Evolutionary conservation across 1,284 basidiomycete genomes (phyloP), one percentile per base, ranked within the genome.

Genomic region (Boletus semigastroideus): DNA sequence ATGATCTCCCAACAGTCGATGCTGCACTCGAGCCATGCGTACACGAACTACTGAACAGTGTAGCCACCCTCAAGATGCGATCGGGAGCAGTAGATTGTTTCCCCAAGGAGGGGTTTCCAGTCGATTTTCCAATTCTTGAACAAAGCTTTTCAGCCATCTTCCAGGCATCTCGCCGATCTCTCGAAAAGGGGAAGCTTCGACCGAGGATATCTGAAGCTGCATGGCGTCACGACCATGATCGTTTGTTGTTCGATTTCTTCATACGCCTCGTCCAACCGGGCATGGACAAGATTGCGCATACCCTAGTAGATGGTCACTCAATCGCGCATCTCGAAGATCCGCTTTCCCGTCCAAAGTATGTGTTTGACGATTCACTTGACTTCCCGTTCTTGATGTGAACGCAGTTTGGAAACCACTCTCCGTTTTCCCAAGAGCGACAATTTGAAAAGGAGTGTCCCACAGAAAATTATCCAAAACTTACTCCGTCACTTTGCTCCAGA

Each of bases 191-290:
- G 31, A 13, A 17, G 16, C 20, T 47, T 31, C n/a, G 1, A 6
- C 33, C 30, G 33, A n/a, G n/a, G 9, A 9, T 36, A 3, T 39
- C 17, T 5, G 54, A 55, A 42, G 33, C 11, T 1, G 42, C 48
- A 13, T 55, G 48, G 54, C 48, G 54, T 4, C 46, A 56, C 38
- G 54, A 57, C 38, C 54, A 56, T 7, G 54, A 56, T 20, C 53
- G 53, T 0, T 37, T 55, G 12, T 31, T 55, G 13, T 55, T 46
- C 1, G 54, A 56, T 25, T 57, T 56, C 16, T 56, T 56, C 20
- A 38, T 45, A 14, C 54, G 54, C 2, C 54, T 53, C 1, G 5
- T 57, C 8, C 33, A 45, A 19, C 27, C 11, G 20, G 13, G 16
- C 7, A 39, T 9, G 16, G 10, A 2, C 8, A 36, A 17, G 34